phyloP scores from a whole-genome alignment of 257 asterid species.

The Verbascum thapsus region DNA sequence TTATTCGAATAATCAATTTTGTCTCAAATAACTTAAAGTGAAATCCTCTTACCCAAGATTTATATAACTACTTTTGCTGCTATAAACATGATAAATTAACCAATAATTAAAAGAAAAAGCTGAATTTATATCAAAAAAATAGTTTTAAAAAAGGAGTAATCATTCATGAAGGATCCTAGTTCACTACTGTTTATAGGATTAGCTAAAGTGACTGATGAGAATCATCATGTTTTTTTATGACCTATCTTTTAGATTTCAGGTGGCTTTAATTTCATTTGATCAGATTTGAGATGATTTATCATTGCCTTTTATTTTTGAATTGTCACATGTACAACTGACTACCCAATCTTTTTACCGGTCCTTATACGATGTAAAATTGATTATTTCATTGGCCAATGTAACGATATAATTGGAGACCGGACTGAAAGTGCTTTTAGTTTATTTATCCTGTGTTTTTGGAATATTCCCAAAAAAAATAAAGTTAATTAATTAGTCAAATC shows the following conservation, averaged over 20 bases:
- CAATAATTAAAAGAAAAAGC: conserved; percentile 7
- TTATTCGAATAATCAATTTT: too few species aligned
- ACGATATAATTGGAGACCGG: too few species aligned
- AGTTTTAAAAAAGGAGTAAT: conserved; percentile 34
- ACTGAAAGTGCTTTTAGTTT: too few species aligned
- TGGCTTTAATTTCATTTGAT: conserved; percentile 17
- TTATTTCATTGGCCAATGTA: conserved; percentile 19
- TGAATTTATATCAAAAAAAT: conserved; percentile 23
- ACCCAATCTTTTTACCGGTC: conserved; percentile 36
- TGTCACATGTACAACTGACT: conserved; percentile 46
- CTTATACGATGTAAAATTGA: conserved; percentile 31
- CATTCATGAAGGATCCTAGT: conserved; percentile 33
- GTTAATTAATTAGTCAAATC: too few species aligned
- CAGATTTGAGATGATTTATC: conserved; percentile 50
- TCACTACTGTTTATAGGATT: conserved; percentile 44
- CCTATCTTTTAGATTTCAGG: conserved; percentile 40
- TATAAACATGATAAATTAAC: conserved; percentile 11
- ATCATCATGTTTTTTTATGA: conserved; percentile 39
- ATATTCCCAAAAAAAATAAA: too few species aligned
- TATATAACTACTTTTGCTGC: background rate
- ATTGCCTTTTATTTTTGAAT: conserved; percentile 39
- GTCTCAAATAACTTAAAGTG: too few species aligned
- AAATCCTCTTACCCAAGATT: too few species aligned
- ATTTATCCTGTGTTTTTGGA: too few species aligned
- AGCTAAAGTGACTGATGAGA: conserved; percentile 43